phyloP scores from a whole-genome alignment of 2,329 filamentous ascomycete genomes.

The Paecilomyces formosus region DNA sequence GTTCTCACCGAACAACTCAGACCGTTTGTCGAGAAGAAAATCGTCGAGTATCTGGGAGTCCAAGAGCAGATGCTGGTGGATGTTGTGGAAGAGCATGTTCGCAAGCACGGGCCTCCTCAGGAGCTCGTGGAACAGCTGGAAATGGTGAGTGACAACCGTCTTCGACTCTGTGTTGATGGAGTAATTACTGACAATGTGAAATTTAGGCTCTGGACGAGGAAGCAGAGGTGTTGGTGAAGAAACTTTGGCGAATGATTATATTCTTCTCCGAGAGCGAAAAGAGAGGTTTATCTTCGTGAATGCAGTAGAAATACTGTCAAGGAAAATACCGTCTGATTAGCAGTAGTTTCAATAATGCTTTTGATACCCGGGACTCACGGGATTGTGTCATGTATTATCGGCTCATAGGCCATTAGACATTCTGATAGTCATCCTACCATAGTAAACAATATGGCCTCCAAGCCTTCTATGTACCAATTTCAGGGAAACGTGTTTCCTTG shows the following conservation, averaged over 20 bases:
- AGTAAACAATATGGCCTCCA: neutral
- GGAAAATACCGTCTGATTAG: neutral
- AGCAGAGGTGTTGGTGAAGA: conserved; percentile 87
- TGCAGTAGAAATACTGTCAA: conserved; percentile 5
- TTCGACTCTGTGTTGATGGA: neutral
- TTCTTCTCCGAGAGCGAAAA: conserved; percentile 97
- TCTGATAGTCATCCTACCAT: neutral
- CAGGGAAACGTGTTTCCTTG: neutral
- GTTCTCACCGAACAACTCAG: conserved; percentile 78
- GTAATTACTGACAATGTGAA: conserved; percentile 24
- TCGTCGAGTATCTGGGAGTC: conserved; percentile 91
- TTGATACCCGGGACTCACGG: neutral
- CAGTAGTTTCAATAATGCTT: neutral
- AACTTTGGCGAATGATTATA: conserved; percentile 96
- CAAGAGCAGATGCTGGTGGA: conserved; percentile 95
- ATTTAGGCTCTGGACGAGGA: conserved; percentile 81
- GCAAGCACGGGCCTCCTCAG: conserved; percentile 65
- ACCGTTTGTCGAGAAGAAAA: conserved; percentile 96
- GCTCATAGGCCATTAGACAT: neutral
- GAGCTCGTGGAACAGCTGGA: conserved; percentile 78
- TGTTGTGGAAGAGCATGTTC: conserved; percentile 80
- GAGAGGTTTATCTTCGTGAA: conserved; percentile 65
- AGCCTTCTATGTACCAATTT: neutral
- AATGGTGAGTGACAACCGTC: conserved; percentile 52
- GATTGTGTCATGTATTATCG: neutral